A percentile compares a stretch with the other conserved stretches of the same genome.
These are phyloP conservation scores for Tetrapyrgos nigripes DNA, from an alignment of 1,284 basidiomycete species.

Conservation along the genomic window DNA sequence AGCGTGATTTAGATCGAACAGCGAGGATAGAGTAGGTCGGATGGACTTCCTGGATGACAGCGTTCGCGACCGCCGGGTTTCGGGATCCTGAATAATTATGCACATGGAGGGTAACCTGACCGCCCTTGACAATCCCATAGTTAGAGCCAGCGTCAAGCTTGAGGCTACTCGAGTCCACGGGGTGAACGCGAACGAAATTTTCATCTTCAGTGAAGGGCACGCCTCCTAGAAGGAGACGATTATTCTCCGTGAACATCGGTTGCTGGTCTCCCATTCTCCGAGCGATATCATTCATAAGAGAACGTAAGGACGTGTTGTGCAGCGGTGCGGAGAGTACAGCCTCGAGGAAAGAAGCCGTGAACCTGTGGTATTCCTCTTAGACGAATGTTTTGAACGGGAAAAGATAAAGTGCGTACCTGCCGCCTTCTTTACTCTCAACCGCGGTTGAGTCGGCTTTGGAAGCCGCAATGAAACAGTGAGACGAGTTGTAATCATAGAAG, in stretches of 20 bases:
- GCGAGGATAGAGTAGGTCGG: conserved; percentile 57
- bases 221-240: conserved; percentile 60
- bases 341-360: conserved; percentile 60
- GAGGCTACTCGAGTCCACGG: conserved; percentile 44
- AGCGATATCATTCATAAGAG: conserved; percentile 51
- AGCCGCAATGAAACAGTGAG: conserved; percentile 62
- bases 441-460: conserved; percentile 58
- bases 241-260: conserved; percentile 55
- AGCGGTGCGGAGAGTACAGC: conserved; percentile 51
- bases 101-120: conserved; percentile 62
- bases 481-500: conserved; percentile 50
- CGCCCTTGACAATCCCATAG: conserved; percentile 65
- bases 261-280: conserved; percentile 46
- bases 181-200: conserved; percentile 50
- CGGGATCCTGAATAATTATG: conserved; percentile 63
- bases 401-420: conserved; percentile 34
- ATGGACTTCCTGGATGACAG: conserved; percentile 56
- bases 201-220: conserved; percentile 58
- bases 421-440: conserved; percentile 64
- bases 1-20: conserved; percentile 46
- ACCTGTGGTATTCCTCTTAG: conserved; percentile 22
- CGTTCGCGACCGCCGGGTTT: conserved; percentile 58
- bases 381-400: not conserved
- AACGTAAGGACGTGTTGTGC: conserved; percentile 57
- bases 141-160: conserved; percentile 61